These are phyloP conservation scores for Aureobasidium sp. DNA, from an alignment of 2,329 filamentous ascomycete genomes.

Conservation along the genomic window DNA sequence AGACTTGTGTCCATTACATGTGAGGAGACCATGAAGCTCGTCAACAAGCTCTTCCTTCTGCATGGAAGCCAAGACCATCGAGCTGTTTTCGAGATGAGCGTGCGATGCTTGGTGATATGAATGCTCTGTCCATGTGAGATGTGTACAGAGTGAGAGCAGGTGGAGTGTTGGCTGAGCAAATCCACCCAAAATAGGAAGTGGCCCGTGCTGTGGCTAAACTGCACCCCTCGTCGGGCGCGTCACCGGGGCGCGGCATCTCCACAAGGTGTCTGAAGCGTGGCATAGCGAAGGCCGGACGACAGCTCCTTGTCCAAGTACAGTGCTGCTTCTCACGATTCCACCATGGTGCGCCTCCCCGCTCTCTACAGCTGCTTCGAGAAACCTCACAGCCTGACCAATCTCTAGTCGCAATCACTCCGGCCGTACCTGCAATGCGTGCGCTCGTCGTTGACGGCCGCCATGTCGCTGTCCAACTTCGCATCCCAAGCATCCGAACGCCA, in stretches of 20 bases:
- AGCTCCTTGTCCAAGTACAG: neutral
- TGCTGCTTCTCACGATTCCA: neutral
- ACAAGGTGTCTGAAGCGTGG: neutral
- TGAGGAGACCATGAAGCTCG: neutral
- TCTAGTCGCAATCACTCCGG: slow-evolving; percentile 88
- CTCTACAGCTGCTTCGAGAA: neutral
- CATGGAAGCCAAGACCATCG: neutral
- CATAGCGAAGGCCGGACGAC: neutral
- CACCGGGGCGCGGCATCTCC: neutral
- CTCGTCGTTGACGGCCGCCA: slow-evolving; percentile 83
- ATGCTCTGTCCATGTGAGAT: neutral
- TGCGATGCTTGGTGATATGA: neutral
- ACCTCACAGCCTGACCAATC: neutral
- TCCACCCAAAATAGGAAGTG: neutral
- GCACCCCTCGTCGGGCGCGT: neutral
- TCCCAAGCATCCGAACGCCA: slow-evolving; percentile 94
- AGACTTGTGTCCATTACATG: too few species aligned
- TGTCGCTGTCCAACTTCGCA: slow-evolving; percentile 93
- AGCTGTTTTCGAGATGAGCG: neutral
- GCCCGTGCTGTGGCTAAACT: neutral
- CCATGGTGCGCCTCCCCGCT: neutral
- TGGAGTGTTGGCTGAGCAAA: neutral
- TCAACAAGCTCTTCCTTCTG: neutral
- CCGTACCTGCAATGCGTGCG: slow-evolving; percentile 95
- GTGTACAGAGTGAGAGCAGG: neutral